Evolutionary conservation across 1,139 yeast genomes (phyloP), one percentile per base, ranked within the genome.

Genomic region (Citeromyces siamensis): DNA sequence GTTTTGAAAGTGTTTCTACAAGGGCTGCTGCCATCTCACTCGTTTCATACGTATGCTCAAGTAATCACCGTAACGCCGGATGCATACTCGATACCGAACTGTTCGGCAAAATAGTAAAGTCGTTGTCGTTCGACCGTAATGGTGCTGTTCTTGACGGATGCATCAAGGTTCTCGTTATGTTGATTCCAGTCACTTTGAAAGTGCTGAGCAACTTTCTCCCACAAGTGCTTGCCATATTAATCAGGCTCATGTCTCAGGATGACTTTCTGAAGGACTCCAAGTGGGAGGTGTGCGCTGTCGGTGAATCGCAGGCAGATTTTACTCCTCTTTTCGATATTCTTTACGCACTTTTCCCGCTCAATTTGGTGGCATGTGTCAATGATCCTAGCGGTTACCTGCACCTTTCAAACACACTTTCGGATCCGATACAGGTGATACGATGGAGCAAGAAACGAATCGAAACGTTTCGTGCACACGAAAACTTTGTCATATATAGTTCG

Each of bases 341-440:
- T 2, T 78, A 78, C 45, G 85, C 82, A 0, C 50, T 77, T n/a
- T 77, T 65, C 44, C 84, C 85, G 0, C 53, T 62, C 21, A 71
- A 72, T 44, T 52, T 75, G 3, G 47, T 66, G 26, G 49, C 53
- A 5, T 77, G 72, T 46, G 44, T 67, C 14, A 55, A 60, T 17
- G 52, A 58, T 27, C 78, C 83, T 0, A 42, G 51, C 4, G 48
- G 44, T 32, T 62, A 59, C 41, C 44, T 58, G 12, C 44, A 41
- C 5, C 38, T 21, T 42, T 33, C 43, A 40, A 13, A 37, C 16
- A 47, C 49, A 33, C 37, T 42, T 16, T 54, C 56, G 27, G 49
- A 47, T 35, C 56, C 13, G 61, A 57, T 19, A 19, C 13, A 27
- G 48, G 46, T 34, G 51, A 49, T 35, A 59, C 65, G 33, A 46